Evolutionary conservation across 73 alveolate genomes (phyloP), one percentile per base, ranked within the genome.

Genomic region (Chromera velia): DNA sequence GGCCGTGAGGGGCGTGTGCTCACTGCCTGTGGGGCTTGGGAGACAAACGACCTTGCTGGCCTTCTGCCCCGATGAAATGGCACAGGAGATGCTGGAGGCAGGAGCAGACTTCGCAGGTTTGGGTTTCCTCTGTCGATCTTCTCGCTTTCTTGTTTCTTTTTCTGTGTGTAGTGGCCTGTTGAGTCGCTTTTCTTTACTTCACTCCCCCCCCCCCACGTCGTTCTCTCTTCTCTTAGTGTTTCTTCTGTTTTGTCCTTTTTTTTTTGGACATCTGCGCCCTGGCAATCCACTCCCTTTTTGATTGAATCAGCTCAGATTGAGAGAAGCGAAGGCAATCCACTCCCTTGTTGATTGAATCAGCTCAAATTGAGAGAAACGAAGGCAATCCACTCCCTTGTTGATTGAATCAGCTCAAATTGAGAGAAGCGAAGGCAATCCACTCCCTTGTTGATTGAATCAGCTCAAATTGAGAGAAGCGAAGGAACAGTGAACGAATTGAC

Each of bases 61-160:
- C 55, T 40, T 40, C 55, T 40, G 55, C 55, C 55, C 55, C 4
- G 55, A 40, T 13, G 55, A 55, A 17, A 29, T 10, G 70, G 70
- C 70, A 29, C 32, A 80, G 79, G 86, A 80, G 55, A 80, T 80
- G 86, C 66, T 80, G 66, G 80, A 49, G 34, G 86, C 86, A 1
- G 86, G 86, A 24, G 86, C 86, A 7, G 86, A 80, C 69, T 66
- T 80, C 18, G 86, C 86, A 69, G 84, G 84, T 29, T 31, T 27
- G 32, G 9, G 0, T 1, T 9, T 1, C 18, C 31, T n/a, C 72
- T 63, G n/a, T 9, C 33, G 17, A 26, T 63, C 28, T 18, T 63
- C 29, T 18, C 28, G 24, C 72, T 9, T 26, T 28, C 22, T 19
- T 18, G 1, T 10, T 9, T 19, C 9, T 26, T 63, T 24, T 9